Evolutionary conservation across 441 rosid species (phyloP), one percentile per base, ranked within the genome.

Genomic region (Codiaeum variegatum): DNA sequence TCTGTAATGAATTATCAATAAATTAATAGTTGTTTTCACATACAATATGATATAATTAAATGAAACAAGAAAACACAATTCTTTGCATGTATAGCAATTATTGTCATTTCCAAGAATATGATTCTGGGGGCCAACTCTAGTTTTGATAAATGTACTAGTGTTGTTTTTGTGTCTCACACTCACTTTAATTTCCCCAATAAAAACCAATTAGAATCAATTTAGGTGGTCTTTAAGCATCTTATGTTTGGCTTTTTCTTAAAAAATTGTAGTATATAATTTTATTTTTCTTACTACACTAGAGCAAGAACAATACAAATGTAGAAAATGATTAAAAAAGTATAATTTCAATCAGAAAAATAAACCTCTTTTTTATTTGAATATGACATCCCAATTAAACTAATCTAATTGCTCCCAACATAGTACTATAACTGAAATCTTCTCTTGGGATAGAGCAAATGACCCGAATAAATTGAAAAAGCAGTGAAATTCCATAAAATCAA

Each of bases 1-100:
- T 89, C 96, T 90, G 77, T 10, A 38, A 49, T 4, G 4, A 32
- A 67, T 26, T 31, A 60, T 29, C 54, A 69, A 10, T 60, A 74
- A 69, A 2, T 62, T 21, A 26, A 58, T 5, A 51, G 62, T 31
- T 0, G 66, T 62, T 8, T 40, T 2, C 13, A 11, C 19, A 44
- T 46, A 13, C 49, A 49, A 56, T 40, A 42, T 21, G 21, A 18
- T 26, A 5, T 26, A 5, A 40, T 0, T 21, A 40, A 11, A 4
- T 40, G 18, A 1, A 13, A 28, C 5, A n/a, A 7, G 7, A 26
- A 5, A 36, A 7, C 3, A 26, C 11, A 7, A 21, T 54, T 23
- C 3, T n/a, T 54, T 54, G 21, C 55, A 49, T 49, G 24, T 26
- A n/a, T n/a, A 28, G 0, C 7, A 28, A 29, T 28, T 16, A 13